Evolutionary conservation across 2,329 filamentous ascomycete species (phyloP).

Genomic region (Monilinia laxa): DNA sequence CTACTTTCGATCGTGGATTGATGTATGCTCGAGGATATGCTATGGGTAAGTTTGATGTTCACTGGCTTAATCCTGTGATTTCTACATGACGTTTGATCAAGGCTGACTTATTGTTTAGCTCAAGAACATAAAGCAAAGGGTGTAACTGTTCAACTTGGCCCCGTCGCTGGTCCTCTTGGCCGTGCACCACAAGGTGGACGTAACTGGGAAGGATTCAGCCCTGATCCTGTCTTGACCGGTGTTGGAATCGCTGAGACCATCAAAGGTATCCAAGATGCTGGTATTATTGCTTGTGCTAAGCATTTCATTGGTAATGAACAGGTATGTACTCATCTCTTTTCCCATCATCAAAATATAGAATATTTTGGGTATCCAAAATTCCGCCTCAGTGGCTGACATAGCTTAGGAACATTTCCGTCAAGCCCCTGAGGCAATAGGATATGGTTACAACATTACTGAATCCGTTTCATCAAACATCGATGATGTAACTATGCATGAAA

Average conservation of each 20-base stretch:
- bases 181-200: slow-evolving; percentile 65
- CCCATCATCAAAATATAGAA: neutral
- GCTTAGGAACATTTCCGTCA: slow-evolving; percentile 54
- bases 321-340: slow-evolving; percentile 43
- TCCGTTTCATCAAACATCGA: slow-evolving; percentile 55
- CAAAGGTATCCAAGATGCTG: slow-evolving; percentile 76
- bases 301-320: slow-evolving; percentile 73
- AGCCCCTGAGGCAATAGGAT: slow-evolving; percentile 48
- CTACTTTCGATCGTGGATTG: slow-evolving; percentile 66
- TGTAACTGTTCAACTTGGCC: slow-evolving; percentile 70
- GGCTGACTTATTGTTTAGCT: slow-evolving; percentile 3
- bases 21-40: slow-evolving; percentile 52
- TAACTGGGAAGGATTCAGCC: slow-evolving; percentile 68
- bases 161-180: slow-evolving; percentile 69
- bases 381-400: neutral
- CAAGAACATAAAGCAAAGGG: slow-evolving; percentile 72
- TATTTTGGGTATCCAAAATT: neutral
- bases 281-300: slow-evolving; percentile 81
- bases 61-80: neutral
- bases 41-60: slow-evolving; percentile 43
- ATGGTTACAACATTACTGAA: slow-evolving; percentile 63
- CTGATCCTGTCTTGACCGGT: slow-evolving; percentile 70
- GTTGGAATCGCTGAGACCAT: slow-evolving; percentile 70
- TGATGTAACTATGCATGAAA: slow-evolving; percentile 60
- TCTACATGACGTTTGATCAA: no score